Evolutionary conservation across 495 filamentous ascomycete genomes (phyloP), one percentile per base, ranked within the genome.

Genomic region (Neurospora sp.): DNA sequence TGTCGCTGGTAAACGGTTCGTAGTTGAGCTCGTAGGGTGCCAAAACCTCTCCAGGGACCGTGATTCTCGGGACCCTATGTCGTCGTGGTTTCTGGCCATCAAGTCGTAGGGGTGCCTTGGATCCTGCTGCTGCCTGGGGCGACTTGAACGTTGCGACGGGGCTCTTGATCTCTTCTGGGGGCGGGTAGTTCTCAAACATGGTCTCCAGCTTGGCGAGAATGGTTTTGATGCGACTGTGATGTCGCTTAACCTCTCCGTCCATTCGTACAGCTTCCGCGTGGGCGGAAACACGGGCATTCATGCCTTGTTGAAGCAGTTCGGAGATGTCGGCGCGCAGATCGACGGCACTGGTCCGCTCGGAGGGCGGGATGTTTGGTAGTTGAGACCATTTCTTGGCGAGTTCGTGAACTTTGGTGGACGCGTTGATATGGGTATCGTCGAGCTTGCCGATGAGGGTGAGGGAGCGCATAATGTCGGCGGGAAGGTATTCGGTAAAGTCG

Each of bases 401-500:
- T 35, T 90, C 85, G 81, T 98, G 89, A 9, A 98, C 87, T 5
- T 83, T 82, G 59, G 87, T 80, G 20, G 91, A 90, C 22, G 89
- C 86, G 18, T 90, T 85, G 27, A 86, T 76, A 78, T 94, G 94
- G 45, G 86, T 87, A 69, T 89, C 82, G 79, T 97, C 93, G 70
- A 98, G 90, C 70, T 94, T 89, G 74, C 90, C 87, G 75, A 99
- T 94, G 69, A 98, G 87, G 69, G 92, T 94, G 59, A 99, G 86
- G 71, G 96, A 97, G 75, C 96, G 93, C 72, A 90, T 87, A 73
- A 98, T 89, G 82, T 98, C 96, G 39, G 94, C 91, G 18, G 96
- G 95, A 22, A 98, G 92, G 83, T 96, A 96, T 83, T 99, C 96
- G 74, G 96, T 98, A 81, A 90, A 97, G 81, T 98, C 96, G 76